Evolutionary conservation across 108 stramenopile genomes (phyloP), one percentile per base, ranked within the genome.

Genomic region (Nitzschia palea): DNA sequence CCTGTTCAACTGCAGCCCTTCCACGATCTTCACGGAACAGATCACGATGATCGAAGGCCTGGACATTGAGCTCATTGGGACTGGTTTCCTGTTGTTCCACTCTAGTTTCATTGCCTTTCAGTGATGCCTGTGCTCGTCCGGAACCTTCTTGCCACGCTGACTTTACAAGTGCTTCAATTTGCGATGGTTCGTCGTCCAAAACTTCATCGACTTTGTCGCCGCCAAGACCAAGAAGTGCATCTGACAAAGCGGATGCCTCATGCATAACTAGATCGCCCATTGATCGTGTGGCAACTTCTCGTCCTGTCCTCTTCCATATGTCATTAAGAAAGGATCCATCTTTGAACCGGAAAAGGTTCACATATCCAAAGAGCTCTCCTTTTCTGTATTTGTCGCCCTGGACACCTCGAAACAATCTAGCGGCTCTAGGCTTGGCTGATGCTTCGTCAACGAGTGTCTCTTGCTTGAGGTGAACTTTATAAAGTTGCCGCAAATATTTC

Each of bases 401-500:
- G 40, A 90, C 80, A 0, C 84, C 86, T 54, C 80, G 79, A 65
- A 87, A 90, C 20, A 90, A 59, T 58, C 85, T 63, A 2, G 83
- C 80, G 37, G 82, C 74, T 44, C 30, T 55, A 23, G 65, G 17
- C 29, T 48, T 52, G 12, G 43, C 23, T 29, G 31, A 15, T 4
- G 31, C 55, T 0, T 42, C 56, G 9, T 62, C 55, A 20, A 37
- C 30, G 15, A 96, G 63, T 3, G 92, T 90, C 64, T 89, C 84
- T 52, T 88, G 73, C 44, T 85, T 91, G 23, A 98, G 84, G 51
- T 96, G 95, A 27, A 86, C 79, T 76, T 98, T 98, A 81, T 98
- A 97, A 17, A 98, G 67, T 62, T 98, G 97, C 0, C 97, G 68
- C 34, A 93, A 85, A 67, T 98, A 98, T 54, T 79, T 87, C 44